Evolutionary conservation across 2,329 filamentous ascomycete species (phyloP).

Genomic region (Xylogone sp.): DNA sequence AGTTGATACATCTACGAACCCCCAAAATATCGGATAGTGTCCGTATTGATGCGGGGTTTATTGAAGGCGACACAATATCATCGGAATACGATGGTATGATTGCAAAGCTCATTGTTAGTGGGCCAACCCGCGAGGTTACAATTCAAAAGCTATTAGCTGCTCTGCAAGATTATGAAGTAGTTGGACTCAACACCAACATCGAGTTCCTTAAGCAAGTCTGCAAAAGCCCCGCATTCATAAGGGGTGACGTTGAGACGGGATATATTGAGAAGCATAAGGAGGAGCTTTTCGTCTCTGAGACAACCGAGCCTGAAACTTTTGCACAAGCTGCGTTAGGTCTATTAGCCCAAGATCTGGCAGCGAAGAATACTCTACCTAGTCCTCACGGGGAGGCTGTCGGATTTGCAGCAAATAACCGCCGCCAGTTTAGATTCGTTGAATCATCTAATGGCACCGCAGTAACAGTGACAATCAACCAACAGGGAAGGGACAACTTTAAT

Average conservation of each 20-base stretch:
- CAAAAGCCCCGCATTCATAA: constrained; percentile 74
- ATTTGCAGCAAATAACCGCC: constrained; percentile 32
- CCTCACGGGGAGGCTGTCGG: constrained; percentile 46
- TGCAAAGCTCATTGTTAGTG: constrained; percentile 91
- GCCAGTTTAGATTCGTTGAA: constrained; percentile 23
- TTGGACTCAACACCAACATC: constrained; percentile 90
- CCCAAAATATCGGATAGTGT: constrained; percentile 68
- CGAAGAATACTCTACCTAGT: constrained; percentile 24
- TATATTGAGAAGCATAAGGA: constrained; percentile 88
- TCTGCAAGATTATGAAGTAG: constrained; percentile 85
- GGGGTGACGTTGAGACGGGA: constrained; percentile 88
- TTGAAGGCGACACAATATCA: constrained; percentile 86
- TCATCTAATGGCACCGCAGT: constrained; percentile 6
- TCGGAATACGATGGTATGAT: constrained; percentile 99
- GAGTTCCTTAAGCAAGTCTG: constrained; percentile 93
- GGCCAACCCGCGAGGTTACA: constrained; percentile 71
- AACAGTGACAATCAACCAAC: constrained; percentile 25
- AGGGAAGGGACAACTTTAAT: constrained; percentile 31
- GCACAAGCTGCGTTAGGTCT: constrained; percentile 83
- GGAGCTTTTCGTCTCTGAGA: constrained; percentile 67
- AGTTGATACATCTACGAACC: constrained; percentile 76
- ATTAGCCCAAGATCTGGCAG: constrained; percentile 44
- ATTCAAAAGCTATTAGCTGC: constrained; percentile 79
- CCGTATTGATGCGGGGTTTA: constrained; percentile 89
- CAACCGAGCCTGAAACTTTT: constrained; percentile 68